phyloP scores from a whole-genome alignment of 805 yeast genomes.

The Lachancea sp. region DNA sequence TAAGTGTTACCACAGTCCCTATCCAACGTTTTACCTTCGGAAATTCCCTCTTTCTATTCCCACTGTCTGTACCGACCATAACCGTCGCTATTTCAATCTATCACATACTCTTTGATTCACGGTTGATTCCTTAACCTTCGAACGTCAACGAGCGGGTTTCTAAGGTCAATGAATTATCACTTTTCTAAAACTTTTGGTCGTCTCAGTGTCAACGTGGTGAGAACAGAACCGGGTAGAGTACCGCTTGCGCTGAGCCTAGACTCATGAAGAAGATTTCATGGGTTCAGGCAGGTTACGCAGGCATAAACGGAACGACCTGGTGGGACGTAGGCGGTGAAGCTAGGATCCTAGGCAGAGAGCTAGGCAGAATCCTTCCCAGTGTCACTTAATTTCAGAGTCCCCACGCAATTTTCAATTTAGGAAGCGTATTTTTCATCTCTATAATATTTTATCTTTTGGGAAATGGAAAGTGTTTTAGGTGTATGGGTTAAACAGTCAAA shows the following conservation, averaged over 20 bases:
- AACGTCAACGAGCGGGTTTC: not conserved
- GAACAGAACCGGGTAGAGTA: not conserved
- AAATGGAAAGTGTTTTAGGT: too few species aligned
- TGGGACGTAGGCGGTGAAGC: too few species aligned
- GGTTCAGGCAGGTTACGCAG: too few species aligned
- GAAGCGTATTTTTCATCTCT: too few species aligned
- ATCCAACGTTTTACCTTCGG: too few species aligned
- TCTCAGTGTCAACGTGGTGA: not conserved
- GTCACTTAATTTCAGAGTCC: too few species aligned
- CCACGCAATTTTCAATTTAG: too few species aligned
- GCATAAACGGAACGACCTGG: too few species aligned
- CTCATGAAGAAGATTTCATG: not conserved
- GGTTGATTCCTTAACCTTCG: slow-evolving; percentile 8
- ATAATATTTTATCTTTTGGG: too few species aligned
- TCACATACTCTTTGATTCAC: slow-evolving; percentile 9
- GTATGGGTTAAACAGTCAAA: too few species aligned
- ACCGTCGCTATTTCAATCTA: not conserved
- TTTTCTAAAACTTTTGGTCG: slow-evolving; percentile 8
- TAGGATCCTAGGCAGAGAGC: slow-evolving; percentile 1
- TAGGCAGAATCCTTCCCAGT: slow-evolving; percentile 1
- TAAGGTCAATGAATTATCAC: slow-evolving; percentile 6
- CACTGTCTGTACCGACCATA: not conserved
- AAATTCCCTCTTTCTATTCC: not conserved
- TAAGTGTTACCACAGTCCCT: too few species aligned
- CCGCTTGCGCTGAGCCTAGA: not conserved